These are phyloP conservation scores for Paramyrothecium sp. DNA, from an alignment of 2,329 filamentous ascomycete genomes.

Conservation along the genomic window DNA sequence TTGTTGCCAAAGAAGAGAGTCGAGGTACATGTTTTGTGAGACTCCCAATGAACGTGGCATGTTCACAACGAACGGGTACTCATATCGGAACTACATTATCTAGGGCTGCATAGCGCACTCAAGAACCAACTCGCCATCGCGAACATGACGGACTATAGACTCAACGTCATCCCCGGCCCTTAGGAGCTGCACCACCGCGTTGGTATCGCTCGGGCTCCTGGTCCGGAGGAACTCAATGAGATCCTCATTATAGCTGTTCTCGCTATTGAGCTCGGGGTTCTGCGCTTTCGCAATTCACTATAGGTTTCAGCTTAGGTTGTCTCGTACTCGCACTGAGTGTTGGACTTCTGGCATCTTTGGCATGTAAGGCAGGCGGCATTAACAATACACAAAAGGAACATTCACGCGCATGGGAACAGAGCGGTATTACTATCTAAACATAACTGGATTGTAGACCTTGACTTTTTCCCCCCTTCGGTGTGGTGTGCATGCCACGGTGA, in stretches of 20 bases:
- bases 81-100: background rate
- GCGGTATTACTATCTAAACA: background rate
- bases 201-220: background rate
- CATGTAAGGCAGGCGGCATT: background rate
- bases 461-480: background rate
- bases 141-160: background rate
- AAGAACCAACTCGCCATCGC: background rate
- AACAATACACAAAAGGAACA: background rate
- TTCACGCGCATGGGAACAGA: background rate
- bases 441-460: background rate
- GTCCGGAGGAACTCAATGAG: background rate
- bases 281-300: background rate
- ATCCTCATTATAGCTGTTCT: background rate
- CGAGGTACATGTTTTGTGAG: background rate
- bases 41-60: background rate
- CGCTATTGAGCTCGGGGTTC: background rate
- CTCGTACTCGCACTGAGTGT: background rate
- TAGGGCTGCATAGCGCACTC: background rate
- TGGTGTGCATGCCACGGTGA: background rate
- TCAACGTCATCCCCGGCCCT: background rate
- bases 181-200: background rate
- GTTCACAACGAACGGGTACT: background rate
- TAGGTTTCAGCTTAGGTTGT: background rate
- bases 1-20: background rate
- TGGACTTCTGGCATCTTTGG: background rate